A percentile compares a stretch with the other conserved stretches of the same genome.
Evolutionary conservation across 2,329 filamentous ascomycete species (phyloP).

Genomic region (Fusarium metavorans): DNA sequence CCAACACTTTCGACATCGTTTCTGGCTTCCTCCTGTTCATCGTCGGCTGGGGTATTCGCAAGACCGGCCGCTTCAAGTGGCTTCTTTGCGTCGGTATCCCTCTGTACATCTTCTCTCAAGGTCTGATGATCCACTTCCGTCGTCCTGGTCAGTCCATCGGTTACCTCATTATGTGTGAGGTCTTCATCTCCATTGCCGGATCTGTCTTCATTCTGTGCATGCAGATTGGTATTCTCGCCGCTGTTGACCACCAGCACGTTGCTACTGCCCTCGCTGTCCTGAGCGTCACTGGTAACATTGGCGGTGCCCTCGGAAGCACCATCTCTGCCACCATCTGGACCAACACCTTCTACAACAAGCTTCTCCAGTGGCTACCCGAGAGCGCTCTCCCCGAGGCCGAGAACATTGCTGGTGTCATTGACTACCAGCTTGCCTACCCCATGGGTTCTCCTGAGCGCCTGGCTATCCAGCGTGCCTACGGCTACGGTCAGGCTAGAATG

Average conservation of each 20-base stretch:
- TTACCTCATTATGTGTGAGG: constrained; percentile 63
- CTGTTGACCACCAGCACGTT: constrained; percentile 49
- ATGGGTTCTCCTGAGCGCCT: constrained; percentile 57
- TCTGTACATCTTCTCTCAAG: constrained; percentile 64
- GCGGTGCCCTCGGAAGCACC: constrained; percentile 45
- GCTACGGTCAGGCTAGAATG: constrained; percentile 63
- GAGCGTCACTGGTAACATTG: constrained; percentile 43
- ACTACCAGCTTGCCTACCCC: constrained; percentile 63
- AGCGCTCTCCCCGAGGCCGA: constrained; percentile 50
- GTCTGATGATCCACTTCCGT: constrained; percentile 53
- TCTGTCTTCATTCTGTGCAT: constrained; percentile 60
- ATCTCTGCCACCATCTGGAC: constrained; percentile 50
- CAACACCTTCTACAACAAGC: constrained; percentile 52
- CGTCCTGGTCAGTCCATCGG: constrained; percentile 53
- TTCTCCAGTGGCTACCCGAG: constrained; percentile 63
- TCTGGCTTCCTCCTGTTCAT: constrained; percentile 60
- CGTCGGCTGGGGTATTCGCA: constrained; percentile 60
- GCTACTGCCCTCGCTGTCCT: constrained; percentile 48
- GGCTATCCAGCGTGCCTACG: constrained; percentile 71
- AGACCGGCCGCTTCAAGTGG: constrained; percentile 65
- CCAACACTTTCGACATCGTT: constrained; percentile 61
- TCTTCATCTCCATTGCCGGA: constrained; percentile 63
- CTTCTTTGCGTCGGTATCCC: constrained; percentile 62
- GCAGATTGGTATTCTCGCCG: constrained; percentile 46
- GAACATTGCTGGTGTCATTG: constrained; percentile 65